Conservation (phyloP, 2,329 filamentous ascomycete species). For the Aspergillus transmontanensis region DNA sequence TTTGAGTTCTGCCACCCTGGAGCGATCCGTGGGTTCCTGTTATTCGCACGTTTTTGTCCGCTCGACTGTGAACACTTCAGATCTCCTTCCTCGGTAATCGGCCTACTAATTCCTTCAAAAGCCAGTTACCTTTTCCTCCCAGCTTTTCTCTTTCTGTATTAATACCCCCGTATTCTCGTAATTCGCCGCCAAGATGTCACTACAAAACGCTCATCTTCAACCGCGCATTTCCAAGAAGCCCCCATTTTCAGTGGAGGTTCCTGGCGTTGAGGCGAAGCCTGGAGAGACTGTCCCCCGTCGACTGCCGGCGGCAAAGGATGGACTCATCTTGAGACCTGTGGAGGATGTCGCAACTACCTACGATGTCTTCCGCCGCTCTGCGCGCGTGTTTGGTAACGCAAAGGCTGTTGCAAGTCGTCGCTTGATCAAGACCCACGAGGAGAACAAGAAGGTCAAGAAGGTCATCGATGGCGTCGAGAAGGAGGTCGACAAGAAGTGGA, state of each 20-base stretch:
- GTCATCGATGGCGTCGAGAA: slow-evolving; percentile 76
- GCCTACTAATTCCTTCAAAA: not conserved
- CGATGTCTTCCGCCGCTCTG: slow-evolving; percentile 73
- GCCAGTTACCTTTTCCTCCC: not conserved
- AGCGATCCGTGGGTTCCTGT: not conserved
- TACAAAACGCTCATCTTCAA: slow-evolving; percentile 35
- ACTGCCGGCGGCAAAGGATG: slow-evolving; percentile 70
- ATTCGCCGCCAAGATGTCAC: slow-evolving; percentile 32
- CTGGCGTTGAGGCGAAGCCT: slow-evolving; percentile 67
- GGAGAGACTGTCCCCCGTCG: slow-evolving; percentile 86
- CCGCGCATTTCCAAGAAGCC: slow-evolving; percentile 65
- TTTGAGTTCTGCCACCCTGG: slow-evolving; percentile 9
- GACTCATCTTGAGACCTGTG: slow-evolving; percentile 65
- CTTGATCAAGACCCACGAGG: slow-evolving; percentile 75
- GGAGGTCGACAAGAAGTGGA: slow-evolving; percentile 88
- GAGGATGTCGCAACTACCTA: slow-evolving; percentile 75
- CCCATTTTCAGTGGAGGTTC: slow-evolving; percentile 74
- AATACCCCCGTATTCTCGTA: not conserved
- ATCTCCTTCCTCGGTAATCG: not conserved
- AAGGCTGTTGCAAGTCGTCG: slow-evolving; percentile 71
- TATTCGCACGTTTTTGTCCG: slow-evolving; percentile 1
- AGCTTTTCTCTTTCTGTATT: slow-evolving; percentile 1
- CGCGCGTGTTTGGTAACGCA: slow-evolving; percentile 63
- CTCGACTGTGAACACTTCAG: not conserved
- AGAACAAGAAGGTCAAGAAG: slow-evolving; percentile 90